Evolutionary conservation across 495 filamentous ascomycete species (phyloP).

Genomic region (Platismatia glauca): DNA sequence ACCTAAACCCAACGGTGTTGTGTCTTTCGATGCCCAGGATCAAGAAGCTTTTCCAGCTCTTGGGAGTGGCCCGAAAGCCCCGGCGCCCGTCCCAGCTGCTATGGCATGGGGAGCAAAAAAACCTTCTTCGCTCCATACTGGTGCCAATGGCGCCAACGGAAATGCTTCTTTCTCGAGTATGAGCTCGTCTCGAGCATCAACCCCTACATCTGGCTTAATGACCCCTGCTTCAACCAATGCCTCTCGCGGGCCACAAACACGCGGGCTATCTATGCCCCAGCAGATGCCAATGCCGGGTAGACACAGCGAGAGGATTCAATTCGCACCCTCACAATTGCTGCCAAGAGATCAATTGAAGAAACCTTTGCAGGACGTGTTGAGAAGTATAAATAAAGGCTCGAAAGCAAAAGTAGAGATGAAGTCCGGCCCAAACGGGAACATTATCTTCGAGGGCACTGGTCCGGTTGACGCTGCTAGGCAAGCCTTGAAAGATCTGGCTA

Average conservation of each 20-base stretch:
- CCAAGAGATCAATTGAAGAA: conserved; percentile 70
- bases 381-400: conserved; percentile 81
- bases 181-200: conserved; percentile 44
- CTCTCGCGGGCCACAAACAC: conserved; percentile 24
- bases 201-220: conserved; percentile 46
- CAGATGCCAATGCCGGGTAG: conserved; percentile 67
- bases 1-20: conserved; percentile 37
- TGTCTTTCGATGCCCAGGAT: conserved; percentile 65
- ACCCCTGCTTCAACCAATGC: conserved; percentile 45
- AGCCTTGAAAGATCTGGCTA: conserved; percentile 76
- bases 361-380: conserved; percentile 68
- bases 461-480: conserved; percentile 66
- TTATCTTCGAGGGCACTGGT: conserved; percentile 75
- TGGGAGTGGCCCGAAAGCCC: conserved; percentile 60
- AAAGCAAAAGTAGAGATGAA: conserved; percentile 74
- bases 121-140: conserved; percentile 46
- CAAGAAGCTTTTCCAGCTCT: conserved; percentile 87
- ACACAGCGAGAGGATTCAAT: conserved; percentile 61
- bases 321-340: conserved; percentile 63
- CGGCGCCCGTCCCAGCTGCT: conserved; percentile 44
- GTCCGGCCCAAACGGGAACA: conserved; percentile 51
- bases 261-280: conserved; percentile 37
- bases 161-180: conserved; percentile 33
- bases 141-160: conserved; percentile 49
- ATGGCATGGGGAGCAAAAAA: conserved; percentile 63